phyloP scores from a whole-genome alignment of 768 basidiomycete genomes.

The Lactarius indigo region DNA sequence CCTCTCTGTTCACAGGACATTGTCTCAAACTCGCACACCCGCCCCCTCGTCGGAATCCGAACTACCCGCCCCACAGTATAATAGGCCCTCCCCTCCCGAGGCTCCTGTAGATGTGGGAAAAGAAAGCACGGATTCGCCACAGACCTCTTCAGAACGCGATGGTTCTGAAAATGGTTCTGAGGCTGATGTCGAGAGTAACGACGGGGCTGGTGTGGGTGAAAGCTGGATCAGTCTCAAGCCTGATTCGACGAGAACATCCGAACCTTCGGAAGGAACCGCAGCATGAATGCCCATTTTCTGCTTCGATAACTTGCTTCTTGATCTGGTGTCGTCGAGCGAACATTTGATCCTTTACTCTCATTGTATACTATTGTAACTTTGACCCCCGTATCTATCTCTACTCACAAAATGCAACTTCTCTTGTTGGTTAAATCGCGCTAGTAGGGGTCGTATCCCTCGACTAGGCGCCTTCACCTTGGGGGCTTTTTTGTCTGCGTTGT shows the following conservation, averaged over 20 bases:
- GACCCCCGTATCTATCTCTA: conserved; percentile 2
- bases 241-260: conserved; percentile 1
- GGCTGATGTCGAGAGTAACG: conserved; percentile 66
- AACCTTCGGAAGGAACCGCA: conserved; percentile 3
- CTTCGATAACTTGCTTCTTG: background rate
- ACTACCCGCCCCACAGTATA: background rate
- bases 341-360: background rate
- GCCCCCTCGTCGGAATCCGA: conserved; percentile 27
- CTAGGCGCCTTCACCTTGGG: too few species aligned
- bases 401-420: background rate
- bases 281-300: background rate
- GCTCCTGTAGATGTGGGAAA: background rate
- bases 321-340: background rate
- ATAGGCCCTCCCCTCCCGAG: conserved; percentile 31
- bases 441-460: too few species aligned
- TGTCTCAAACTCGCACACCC: conserved; percentile 51
- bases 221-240: conserved; percentile 67
- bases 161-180: conserved; percentile 54
- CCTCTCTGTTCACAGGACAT: conserved; percentile 56
- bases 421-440: background rate
- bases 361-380: conserved; percentile 14
- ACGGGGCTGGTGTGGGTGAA: conserved; percentile 47
- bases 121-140: conserved; percentile 20
- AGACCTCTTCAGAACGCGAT: conserved; percentile 28
- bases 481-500: too few species aligned